A percentile compares a stretch with the other conserved stretches of the same genome.
Conservation (phyloP, 148 eudicot genomes). For the Gaultheria prostrata region DNA sequence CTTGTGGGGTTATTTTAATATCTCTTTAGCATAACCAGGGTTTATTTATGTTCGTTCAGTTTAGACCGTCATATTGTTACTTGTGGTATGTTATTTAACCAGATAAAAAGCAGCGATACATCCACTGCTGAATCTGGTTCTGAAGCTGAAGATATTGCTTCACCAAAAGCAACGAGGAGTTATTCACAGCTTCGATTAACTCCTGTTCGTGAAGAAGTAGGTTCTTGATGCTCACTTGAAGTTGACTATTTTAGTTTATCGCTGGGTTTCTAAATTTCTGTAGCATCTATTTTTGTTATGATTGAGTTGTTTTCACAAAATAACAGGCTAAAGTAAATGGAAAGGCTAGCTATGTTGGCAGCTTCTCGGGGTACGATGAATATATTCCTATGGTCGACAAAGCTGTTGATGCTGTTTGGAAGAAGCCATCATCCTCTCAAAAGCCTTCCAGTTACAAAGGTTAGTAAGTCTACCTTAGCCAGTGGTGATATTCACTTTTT, state of each 20-base stretch:
- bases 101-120: slow-evolving; percentile 87
- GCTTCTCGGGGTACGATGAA: slow-evolving; percentile 81
- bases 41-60: background rate
- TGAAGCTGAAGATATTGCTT: slow-evolving; percentile 40
- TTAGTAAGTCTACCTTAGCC: slow-evolving; percentile 21
- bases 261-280: background rate
- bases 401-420: slow-evolving; percentile 89
- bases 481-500: slow-evolving; percentile 1
- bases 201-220: slow-evolving; percentile 69
- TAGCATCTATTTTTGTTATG: background rate
- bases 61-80: slow-evolving; percentile 1
- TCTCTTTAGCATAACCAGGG: background rate
- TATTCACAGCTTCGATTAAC: slow-evolving; percentile 54
- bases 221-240: slow-evolving; percentile 18
- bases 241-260: background rate
- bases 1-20: background rate
- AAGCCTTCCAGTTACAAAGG: slow-evolving; percentile 56
- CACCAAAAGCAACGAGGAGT: slow-evolving; percentile 73
- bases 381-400: slow-evolving; percentile 98
- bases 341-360: slow-evolving; percentile 50
- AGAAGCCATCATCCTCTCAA: slow-evolving; percentile 59
- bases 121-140: slow-evolving; percentile 58
- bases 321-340: slow-evolving; percentile 76
- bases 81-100: slow-evolving; percentile 28
- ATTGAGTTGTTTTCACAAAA: background rate